Evolutionary conservation across 495 filamentous ascomycete species (phyloP).

Genomic region (Tuber magnatum): DNA sequence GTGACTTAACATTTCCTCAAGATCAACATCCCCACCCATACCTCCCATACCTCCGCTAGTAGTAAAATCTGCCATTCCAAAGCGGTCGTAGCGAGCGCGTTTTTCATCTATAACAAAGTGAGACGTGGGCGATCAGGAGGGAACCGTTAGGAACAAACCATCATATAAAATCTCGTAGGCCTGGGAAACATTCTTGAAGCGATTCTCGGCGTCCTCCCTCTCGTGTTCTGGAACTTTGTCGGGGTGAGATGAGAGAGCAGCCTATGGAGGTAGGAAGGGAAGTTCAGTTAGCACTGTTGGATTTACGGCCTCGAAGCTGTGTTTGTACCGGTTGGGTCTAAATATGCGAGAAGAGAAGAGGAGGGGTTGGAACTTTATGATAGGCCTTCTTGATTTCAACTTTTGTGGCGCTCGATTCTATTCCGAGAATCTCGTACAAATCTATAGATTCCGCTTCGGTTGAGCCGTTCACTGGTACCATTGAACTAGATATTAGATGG

Average conservation of each 20-base stretch:
- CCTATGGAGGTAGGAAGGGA: slow-evolving; percentile 46
- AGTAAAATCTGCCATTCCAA: slow-evolving; percentile 94
- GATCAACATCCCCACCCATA: slow-evolving; percentile 63
- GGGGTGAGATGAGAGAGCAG: slow-evolving; percentile 80
- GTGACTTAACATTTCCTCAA: slow-evolving; percentile 83
- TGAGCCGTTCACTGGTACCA: slow-evolving; percentile 41
- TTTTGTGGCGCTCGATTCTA: slow-evolving; percentile 62
- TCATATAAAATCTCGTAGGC: slow-evolving; percentile 97
- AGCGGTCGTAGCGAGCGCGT: slow-evolving; percentile 79
- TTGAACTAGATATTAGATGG: slow-evolving; percentile 3
- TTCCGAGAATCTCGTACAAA: slow-evolving; percentile 61
- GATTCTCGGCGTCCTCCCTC: slow-evolving; percentile 72
- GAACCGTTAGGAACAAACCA: slow-evolving; percentile 41
- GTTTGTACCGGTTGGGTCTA: slow-evolving; percentile 4
- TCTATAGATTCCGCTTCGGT: slow-evolving; percentile 43
- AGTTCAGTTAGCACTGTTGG: background rate
- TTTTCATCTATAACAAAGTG: slow-evolving; percentile 52
- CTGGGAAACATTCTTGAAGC: slow-evolving; percentile 83
- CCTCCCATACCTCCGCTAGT: slow-evolving; percentile 54
- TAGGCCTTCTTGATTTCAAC: slow-evolving; percentile 95
- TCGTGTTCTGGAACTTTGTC: slow-evolving; percentile 90
- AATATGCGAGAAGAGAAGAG: slow-evolving; percentile 9
- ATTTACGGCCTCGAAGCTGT: slow-evolving; percentile 2
- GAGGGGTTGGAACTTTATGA: slow-evolving; percentile 61
- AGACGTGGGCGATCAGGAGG: background rate